Evolutionary conservation across 257 asterid genomes (phyloP), one percentile per base, ranked within the genome.

Genomic region (Voacanga thouarsii): DNA sequence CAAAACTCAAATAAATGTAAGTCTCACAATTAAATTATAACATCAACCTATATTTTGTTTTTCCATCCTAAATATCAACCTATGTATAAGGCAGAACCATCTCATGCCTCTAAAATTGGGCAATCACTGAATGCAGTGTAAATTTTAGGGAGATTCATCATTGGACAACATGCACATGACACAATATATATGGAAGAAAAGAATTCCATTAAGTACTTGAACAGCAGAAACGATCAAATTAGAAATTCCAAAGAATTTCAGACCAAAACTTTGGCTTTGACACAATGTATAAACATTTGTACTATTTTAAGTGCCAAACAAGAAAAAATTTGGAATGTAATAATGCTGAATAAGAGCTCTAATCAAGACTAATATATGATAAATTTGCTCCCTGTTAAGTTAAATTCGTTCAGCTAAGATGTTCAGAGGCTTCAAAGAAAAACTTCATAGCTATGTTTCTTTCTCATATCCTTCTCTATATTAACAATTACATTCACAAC

Each of bases 391-490:
- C 37, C 41, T 16, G 45, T 64, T 24, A 39, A 16, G 72, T 53
- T 55, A 77, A 12, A 43, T 50, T 73, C 28, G 11, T 8, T 69
- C 14, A 11, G 49, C 74, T 55, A 41, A 63, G 68, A 64, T 41
- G 75, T 44, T 53, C 24, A 39, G 70, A 63, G 74, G 44, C 53
- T 47, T 49, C 6, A n/a, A 44, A 7, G 26, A 45, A 45, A 24
- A 24, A 24, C n/a, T 49, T 26, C 57, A 66, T 16, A 57, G 33
- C 77, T 76, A 72, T 74, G 80, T 78, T 72, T 78, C 81, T 53
- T 82, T 82, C 28, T 80, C 53, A 44, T 79, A 81, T 64, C 75
- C 82, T 72, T 79, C 76, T 82, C 80, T 82, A 79, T 87, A 89
- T 81, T 69, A 79, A 78, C 82, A 65, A 76, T 57, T 78, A 82